These are phyloP conservation scores for Colletotrichum orbiculare DNA, from an alignment of 2,329 filamentous ascomycete species.

Conservation along the genomic window DNA sequence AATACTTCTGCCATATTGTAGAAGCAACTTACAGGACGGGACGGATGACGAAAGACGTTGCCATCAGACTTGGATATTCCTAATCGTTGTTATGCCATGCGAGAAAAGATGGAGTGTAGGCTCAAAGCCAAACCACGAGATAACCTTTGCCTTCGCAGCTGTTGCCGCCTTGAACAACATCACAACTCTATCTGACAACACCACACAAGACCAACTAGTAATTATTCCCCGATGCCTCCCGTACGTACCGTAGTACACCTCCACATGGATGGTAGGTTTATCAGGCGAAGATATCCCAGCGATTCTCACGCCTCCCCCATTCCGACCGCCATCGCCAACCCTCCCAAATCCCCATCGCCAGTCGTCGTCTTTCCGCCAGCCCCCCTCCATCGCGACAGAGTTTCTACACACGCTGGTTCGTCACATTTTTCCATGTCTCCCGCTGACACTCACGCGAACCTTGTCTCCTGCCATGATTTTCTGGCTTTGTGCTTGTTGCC, in stretches of 20 bases:
- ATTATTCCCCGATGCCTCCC: no score
- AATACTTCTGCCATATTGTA: no score
- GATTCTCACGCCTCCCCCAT: not conserved
- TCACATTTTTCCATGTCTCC: not conserved
- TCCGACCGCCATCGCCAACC: not conserved
- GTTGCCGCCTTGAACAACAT: constrained; percentile 1
- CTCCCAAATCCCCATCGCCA: constrained; percentile 1
- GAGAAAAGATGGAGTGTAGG: no score
- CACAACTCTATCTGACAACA: constrained; percentile 1
- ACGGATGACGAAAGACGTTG: no score
- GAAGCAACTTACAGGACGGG: no score
- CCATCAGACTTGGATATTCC: no score
- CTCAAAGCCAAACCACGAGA: not conserved
- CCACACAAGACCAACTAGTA: no score
- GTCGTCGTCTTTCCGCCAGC: not conserved
- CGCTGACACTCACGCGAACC: not conserved
- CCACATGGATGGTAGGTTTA: not conserved
- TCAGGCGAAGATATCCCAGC: not conserved
- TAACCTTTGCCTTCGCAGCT: not conserved
- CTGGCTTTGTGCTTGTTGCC: not conserved
- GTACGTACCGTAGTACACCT: no score
- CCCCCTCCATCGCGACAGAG: not conserved
- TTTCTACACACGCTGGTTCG: not conserved
- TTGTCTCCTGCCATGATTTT: not conserved
- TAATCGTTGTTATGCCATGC: no score